Evolutionary conservation across 2,329 filamentous ascomycete species (phyloP).

Genomic region (Hymenotorrendiella dingleyae): DNA sequence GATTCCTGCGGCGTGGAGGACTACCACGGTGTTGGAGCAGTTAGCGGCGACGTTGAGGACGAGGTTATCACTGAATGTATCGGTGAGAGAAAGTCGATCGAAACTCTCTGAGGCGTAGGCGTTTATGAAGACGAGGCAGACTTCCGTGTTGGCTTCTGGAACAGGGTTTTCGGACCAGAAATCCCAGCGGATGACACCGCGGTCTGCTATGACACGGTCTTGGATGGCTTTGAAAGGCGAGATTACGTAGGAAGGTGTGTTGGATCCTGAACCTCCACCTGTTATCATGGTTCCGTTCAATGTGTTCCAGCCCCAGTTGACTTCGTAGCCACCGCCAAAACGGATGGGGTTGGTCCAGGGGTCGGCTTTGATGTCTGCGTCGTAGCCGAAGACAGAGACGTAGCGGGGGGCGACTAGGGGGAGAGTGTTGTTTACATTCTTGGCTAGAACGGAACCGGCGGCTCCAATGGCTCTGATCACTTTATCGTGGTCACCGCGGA

Average conservation of each 20-base stretch:
- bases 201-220: not conserved
- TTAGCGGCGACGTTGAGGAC: constrained; percentile 25
- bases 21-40: constrained; percentile 55
- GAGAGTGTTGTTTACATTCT: constrained; percentile 59
- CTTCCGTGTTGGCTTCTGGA: constrained; percentile 34
- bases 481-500: constrained; percentile 56
- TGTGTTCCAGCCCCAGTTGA: constrained; percentile 39
- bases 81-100: constrained; percentile 18
- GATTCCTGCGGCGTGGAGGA: constrained; percentile 55
- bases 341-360: constrained; percentile 2
- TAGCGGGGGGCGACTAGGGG: constrained; percentile 55
- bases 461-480: constrained; percentile 50
- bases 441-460: constrained; percentile 60
- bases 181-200: constrained; percentile 1
- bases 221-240: constrained; percentile 2
- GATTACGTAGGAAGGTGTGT: not conserved
- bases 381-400: constrained; percentile 55
- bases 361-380: constrained; percentile 43
- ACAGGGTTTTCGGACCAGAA: constrained; percentile 1
- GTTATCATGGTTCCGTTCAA: constrained; percentile 4
- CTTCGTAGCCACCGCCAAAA: constrained; percentile 1
- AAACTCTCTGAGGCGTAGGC: constrained; percentile 52
- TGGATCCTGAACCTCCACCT: not conserved
- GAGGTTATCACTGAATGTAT: constrained; percentile 4
- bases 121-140: constrained; percentile 61